Evolutionary conservation across 169 alveolate genomes (phyloP), one percentile per base, ranked within the genome.

Genomic region (Perkinsus olseni): DNA sequence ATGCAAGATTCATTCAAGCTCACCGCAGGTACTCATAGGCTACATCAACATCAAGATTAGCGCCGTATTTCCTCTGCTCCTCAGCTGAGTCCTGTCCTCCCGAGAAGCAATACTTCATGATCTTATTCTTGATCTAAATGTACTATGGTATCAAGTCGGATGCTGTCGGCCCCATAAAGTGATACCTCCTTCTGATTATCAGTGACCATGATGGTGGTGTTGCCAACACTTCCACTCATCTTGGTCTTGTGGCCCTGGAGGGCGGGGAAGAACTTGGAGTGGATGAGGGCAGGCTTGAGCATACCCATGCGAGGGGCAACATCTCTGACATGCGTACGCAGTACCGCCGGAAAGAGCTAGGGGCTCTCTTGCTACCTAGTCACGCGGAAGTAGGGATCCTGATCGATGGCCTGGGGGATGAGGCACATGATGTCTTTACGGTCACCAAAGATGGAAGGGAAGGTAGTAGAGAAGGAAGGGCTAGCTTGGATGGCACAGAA

Each of bases 341-440:
- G n/a, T n/a, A n/a, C n/a, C n/a, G n/a, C n/a, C n/a, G n/a, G n/a
- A n/a, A n/a, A n/a, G n/a, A n/a, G n/a, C n/a, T n/a, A n/a, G n/a
- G n/a, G n/a, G n/a, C n/a, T n/a, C n/a, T n/a, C n/a, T n/a, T n/a
- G n/a, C 82, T 62, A 62, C 82, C 82, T 96, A 10, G 99, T 98
- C 97, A 99, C 97, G 95, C 99, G 95, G 96, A 99, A 99, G 96
- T 98, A 99, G n/a, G 99, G 99, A 93, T 99, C 99, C 97, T 99
- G 99, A 94, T 99, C 99, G n/a, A 99, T 99, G 1, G 99, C 99
- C 95, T 98, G 98, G 20, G 99, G 99, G 24, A 98, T 98, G 40
- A 98, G 96, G 93, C 99, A 98, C 24, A 97, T 98, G 39, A 98
- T 97, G 92, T 97, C 98, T 74, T 95, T 97, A 74, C 97, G 95